Evolutionary conservation across 352 stramenopile species (phyloP).

Genomic region (Globisporangium carolinianum): DNA sequence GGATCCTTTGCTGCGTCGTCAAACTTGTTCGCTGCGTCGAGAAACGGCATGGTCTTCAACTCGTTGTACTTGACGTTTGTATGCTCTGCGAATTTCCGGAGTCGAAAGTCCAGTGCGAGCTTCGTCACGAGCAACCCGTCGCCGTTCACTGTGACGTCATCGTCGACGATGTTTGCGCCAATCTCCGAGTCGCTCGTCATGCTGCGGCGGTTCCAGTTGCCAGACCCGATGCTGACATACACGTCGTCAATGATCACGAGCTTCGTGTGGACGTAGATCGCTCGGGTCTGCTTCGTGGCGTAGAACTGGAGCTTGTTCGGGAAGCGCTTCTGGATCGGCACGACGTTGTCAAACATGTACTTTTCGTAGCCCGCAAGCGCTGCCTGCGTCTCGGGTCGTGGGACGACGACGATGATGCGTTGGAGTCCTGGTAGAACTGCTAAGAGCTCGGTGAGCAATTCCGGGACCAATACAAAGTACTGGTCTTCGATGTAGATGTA

Average conservation of each 20-base stretch:
- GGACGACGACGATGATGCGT: conserved; percentile 37
- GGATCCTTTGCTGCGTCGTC: conserved; percentile 18
- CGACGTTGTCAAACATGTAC: conserved; percentile 50
- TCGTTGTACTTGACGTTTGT: conserved; percentile 27
- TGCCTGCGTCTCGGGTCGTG: conserved; percentile 20
- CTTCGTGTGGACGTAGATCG: conserved; percentile 53
- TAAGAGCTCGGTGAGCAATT: conserved; percentile 35
- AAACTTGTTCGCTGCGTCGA: conserved; percentile 31
- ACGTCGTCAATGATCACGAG: conserved; percentile 31
- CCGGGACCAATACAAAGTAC: conserved; percentile 47
- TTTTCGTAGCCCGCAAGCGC: conserved; percentile 5
- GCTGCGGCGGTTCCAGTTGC: conserved; percentile 15
- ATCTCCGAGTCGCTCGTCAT: conserved; percentile 65
- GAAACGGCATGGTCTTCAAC: conserved; percentile 32
- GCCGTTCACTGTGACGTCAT: conserved; percentile 14
- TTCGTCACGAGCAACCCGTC: conserved; percentile 29
- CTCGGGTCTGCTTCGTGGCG: conserved; percentile 23
- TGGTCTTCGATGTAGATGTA: conserved; percentile 69
- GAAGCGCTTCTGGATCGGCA: conserved; percentile 29
- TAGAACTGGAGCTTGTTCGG: conserved; percentile 39
- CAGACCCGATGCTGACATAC: conserved; percentile 24
- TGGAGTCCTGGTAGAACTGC: conserved; percentile 36
- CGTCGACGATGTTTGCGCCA: conserved; percentile 44
- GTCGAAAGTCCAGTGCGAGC: conserved; percentile 38
- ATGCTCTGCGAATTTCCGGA: conserved; percentile 58